These are phyloP conservation scores for Boletus rubropictus DNA, from an alignment of 768 basidiomycete species.

Conservation along the genomic window DNA sequence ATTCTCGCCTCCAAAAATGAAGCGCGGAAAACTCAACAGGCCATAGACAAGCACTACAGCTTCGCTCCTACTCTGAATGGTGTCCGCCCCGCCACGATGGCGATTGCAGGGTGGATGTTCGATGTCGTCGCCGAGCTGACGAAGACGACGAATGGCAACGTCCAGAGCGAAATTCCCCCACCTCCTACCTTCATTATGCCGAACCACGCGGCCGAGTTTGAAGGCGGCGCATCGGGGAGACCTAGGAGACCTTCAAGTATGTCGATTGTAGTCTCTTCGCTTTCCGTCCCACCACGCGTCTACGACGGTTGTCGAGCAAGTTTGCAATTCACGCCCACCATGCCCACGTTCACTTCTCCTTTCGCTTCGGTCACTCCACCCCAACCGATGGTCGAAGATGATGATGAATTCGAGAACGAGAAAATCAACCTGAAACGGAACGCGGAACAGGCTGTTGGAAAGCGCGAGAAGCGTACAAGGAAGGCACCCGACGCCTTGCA, in stretches of 20 bases:
- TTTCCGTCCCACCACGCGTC: conserved; percentile 27
- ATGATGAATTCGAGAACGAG: conserved; percentile 42
- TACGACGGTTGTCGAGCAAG: conserved; percentile 36
- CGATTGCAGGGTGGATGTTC: conserved; percentile 77
- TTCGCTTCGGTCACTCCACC: conserved; percentile 6
- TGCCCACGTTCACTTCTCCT: conserved; percentile 35
- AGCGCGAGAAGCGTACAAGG: conserved; percentile 27
- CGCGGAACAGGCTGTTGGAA: conserved; percentile 35
- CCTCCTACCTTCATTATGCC: conserved; percentile 17
- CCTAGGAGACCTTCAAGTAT: conserved; percentile 27
- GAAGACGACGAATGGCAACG: conserved; percentile 15
- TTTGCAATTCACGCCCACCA: conserved; percentile 61
- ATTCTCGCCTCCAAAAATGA: conserved; percentile 43
- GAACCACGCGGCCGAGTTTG: conserved; percentile 19
- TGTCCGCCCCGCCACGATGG: conserved; percentile 47
- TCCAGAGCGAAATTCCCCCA: conserved; percentile 8
- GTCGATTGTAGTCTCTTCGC: conserved; percentile 35
- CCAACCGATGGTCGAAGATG: conserved; percentile 29
- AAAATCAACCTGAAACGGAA: conserved; percentile 38
- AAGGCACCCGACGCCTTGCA: not conserved
- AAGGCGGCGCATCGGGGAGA: conserved; percentile 19
- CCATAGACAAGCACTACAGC: conserved; percentile 38
- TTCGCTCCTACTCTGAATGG: conserved; percentile 30
- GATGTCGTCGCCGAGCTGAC: conserved; percentile 70
- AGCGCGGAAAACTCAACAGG: conserved; percentile 21